Conservation (phyloP, 225 moss, liverwort and hornwort genomes). For the Lunularia cruciata region DNA sequence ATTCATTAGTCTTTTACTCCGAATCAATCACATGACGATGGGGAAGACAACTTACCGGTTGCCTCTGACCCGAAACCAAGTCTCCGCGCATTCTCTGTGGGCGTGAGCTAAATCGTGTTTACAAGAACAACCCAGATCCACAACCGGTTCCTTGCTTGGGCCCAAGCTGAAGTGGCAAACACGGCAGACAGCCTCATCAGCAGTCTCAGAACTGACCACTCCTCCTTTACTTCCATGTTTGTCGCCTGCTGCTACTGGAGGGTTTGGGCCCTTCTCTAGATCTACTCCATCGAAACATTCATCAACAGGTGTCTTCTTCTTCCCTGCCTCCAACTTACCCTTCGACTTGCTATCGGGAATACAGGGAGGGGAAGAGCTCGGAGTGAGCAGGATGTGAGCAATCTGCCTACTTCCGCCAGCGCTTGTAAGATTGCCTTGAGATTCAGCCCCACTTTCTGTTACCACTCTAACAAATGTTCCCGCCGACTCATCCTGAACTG, state of each 20-base stretch:
- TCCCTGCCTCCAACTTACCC: constrained; percentile 20
- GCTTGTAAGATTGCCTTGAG: constrained; percentile 12
- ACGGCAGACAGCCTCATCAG: constrained; percentile 35
- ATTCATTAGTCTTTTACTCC: too few species aligned
- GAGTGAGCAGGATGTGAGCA: constrained; percentile 31
- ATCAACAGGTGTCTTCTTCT: constrained; percentile 28
- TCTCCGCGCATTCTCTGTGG: constrained; percentile 43
- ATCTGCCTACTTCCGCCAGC: constrained; percentile 27
- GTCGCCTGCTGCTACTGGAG: background rate
- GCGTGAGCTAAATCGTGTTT: constrained; percentile 45
- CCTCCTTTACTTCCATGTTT: background rate
- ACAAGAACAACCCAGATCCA: constrained; percentile 44
- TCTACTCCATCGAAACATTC: constrained; percentile 18
- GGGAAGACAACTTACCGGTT: constrained; percentile 20
- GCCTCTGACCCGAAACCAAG: constrained; percentile 50
- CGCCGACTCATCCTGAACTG: background rate
- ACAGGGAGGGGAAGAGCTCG: background rate
- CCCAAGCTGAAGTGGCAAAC: constrained; percentile 35
- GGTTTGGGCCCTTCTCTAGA: constrained; percentile 30
- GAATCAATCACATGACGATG: background rate
- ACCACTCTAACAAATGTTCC: constrained; percentile 37
- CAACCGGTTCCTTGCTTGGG: constrained; percentile 22
- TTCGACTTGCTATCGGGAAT: constrained; percentile 9
- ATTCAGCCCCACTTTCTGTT: constrained; percentile 21
- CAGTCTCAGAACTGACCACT: constrained; percentile 3